Evolutionary conservation across 108 stramenopile species (phyloP).

Genomic region (Cyclotella baltica): DNA sequence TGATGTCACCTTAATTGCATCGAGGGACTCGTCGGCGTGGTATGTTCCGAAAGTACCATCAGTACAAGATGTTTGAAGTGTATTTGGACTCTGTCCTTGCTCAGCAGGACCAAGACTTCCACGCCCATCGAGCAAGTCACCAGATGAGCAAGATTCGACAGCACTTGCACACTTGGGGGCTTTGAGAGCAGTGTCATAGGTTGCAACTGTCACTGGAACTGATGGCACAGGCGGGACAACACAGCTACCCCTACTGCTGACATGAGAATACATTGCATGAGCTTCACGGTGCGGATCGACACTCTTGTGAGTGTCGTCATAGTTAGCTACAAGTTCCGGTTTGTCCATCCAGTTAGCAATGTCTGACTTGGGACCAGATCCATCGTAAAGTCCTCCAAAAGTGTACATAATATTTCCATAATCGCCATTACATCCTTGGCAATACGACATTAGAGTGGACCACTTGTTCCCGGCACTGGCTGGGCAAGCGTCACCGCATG

Average conservation of each 20-base stretch:
- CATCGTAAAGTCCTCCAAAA: slow-evolving; percentile 42
- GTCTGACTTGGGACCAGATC: slow-evolving; percentile 20
- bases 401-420: slow-evolving; percentile 23
- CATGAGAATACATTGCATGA: slow-evolving; percentile 29
- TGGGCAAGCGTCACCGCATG: slow-evolving; percentile 2
- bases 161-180: too few relatives aligned
- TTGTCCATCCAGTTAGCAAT: slow-evolving; percentile 33
- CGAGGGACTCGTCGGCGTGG: slow-evolving; percentile 31
- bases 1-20: slow-evolving; percentile 18
- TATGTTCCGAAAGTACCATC: slow-evolving; percentile 29
- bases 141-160: too few relatives aligned
- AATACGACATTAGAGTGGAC: slow-evolving; percentile 43
- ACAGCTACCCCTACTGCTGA: slow-evolving; percentile 23
- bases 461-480: too few relatives aligned
- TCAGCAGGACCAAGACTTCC: slow-evolving; percentile 1
- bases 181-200: slow-evolving; percentile 11
- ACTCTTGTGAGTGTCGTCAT: slow-evolving; percentile 4
- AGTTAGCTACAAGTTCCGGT: slow-evolving; percentile 18
- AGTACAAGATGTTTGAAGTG: slow-evolving; percentile 20
- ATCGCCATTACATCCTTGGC: slow-evolving; percentile 33
- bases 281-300: slow-evolving; percentile 27
- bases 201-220: slow-evolving; percentile 6
- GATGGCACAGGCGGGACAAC: neutral
- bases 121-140: slow-evolving; percentile 18
- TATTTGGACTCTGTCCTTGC: slow-evolving; percentile 20